Evolutionary conservation across 176 grass and related monocot genomes (phyloP), one percentile per base, ranked within the genome.

Genomic region (Olyra latifolia): DNA sequence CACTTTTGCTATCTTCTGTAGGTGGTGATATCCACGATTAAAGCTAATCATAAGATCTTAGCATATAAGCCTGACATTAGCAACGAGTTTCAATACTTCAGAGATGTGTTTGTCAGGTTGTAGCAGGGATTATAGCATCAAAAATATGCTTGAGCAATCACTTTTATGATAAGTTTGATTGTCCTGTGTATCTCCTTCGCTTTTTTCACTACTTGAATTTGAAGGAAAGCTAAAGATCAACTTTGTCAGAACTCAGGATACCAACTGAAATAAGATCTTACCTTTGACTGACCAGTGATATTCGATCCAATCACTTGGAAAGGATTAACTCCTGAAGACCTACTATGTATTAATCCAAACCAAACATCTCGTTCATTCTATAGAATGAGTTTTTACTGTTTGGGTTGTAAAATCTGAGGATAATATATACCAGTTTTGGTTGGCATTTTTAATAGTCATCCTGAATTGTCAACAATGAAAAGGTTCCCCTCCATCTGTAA

Each of bases 21-120:
- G 71, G 53, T 71, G 63, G 82, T 39, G 71, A 85, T 61, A 85
- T 71, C 71, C 47, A 49, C 52, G 20, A 80, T 42, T 61, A 74
- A 88, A 80, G 60, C 11, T 76, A 38, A 80, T 32, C 28, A 44
- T 42, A 50, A 42, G 52, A 79, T 89, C 45, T n/a, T 70, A 60
- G 80, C 62, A 53, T 17, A 43, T 20, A 74, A 84, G 41, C 32
- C 29, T 62, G 68, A 60, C 27, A 29, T 80, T 43, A 52, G 58
- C 22, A 42, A 19, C 23, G 80, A 74, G n/a, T 13, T 66, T 20
- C n/a, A 65, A 16, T 71, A 50, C 63, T 53, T 87, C 44, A 14
- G 19, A 76, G 44, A 76, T 76, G 69, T 35, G 10, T 64, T 42
- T 60, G 52, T 69, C 47, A 43, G n/a, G 30, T 29, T 70, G 41